Conservation (phyloP, 108 stramenopile genomes). For the Fragilaria crotonensis region DNA sequence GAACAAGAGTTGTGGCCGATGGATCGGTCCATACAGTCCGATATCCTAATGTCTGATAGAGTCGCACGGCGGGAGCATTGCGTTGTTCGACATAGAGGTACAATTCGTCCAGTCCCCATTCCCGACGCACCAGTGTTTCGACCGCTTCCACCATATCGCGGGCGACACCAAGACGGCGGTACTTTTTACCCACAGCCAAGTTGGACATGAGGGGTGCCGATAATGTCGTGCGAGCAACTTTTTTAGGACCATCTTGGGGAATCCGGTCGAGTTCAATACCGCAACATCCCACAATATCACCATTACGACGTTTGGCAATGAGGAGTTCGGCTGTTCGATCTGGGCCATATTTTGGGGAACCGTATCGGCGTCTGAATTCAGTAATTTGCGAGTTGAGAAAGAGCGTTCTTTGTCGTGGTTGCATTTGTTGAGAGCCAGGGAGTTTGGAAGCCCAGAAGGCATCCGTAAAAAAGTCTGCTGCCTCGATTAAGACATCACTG, state of each 20-base stretch:
- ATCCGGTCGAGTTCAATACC: conserved; percentile 57
- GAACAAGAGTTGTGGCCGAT: conserved; percentile 60
- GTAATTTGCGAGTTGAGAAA: conserved; percentile 46
- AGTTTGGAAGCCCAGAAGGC: conserved; percentile 76
- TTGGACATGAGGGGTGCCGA: conserved; percentile 68
- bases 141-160: conserved; percentile 56
- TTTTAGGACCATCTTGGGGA: conserved; percentile 11
- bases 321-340: conserved; percentile 39
- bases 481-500: conserved; percentile 27
- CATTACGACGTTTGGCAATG: conserved; percentile 15
- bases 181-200: conserved; percentile 52
- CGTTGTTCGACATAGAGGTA: conserved; percentile 76
- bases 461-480: conserved; percentile 70
- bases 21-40: conserved; percentile 54
- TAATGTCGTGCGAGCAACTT: conserved; percentile 1
- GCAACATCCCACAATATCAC: conserved; percentile 53
- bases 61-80: conserved; percentile 51
- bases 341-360: conserved; percentile 8
- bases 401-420: conserved; percentile 27
- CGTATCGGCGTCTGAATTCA: conserved; percentile 74
- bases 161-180: conserved; percentile 60
- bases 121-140: conserved; percentile 48
- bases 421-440: conserved; percentile 47
- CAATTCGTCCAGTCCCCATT: conserved; percentile 64
- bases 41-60: conserved; percentile 78